Evolutionary conservation across 192 early-diverging fungal genomes (phyloP).

Genomic region (Rhizophlyctis rosea): DNA sequence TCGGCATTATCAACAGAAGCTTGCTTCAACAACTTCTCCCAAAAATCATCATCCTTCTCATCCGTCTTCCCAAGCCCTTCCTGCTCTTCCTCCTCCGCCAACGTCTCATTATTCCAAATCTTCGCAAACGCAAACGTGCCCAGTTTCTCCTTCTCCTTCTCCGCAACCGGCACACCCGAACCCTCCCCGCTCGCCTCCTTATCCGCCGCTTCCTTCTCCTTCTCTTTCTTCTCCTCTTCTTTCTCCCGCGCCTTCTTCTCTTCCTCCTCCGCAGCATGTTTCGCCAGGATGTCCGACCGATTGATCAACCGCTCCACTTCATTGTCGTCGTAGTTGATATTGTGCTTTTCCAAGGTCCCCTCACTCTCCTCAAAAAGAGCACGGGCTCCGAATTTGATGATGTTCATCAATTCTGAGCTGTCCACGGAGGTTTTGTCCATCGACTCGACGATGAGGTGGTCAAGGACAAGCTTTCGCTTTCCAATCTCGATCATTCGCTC

Average conservation of each 20-base stretch:
- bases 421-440: slow-evolving; percentile 62
- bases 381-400: slow-evolving; percentile 67
- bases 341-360: neutral
- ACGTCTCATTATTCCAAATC: slow-evolving; percentile 58
- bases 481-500: slow-evolving; percentile 72
- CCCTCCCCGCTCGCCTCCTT: neutral
- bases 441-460: slow-evolving; percentile 71
- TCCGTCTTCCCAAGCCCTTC: neutral
- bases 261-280: slow-evolving; percentile 3
- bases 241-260: slow-evolving; percentile 29
- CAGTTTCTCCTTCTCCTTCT: slow-evolving; percentile 18
- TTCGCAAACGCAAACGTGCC: slow-evolving; percentile 60
- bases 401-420: slow-evolving; percentile 56
- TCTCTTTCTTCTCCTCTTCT: no score
- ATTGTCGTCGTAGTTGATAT: slow-evolving; percentile 53
- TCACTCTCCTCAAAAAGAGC: slow-evolving; percentile 62
- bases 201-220: slow-evolving; percentile 13
- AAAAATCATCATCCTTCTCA: slow-evolving; percentile 44
- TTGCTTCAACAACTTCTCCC: slow-evolving; percentile 30
- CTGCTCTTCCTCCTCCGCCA: slow-evolving; percentile 6
- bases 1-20: slow-evolving; percentile 15
- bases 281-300: slow-evolving; percentile 30
- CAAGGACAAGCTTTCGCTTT: slow-evolving; percentile 71
- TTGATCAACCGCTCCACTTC: slow-evolving; percentile 61
- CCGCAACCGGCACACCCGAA: slow-evolving; percentile 5